A percentile compares a stretch with the other conserved stretches of the same genome.
These are phyloP conservation scores for Tylopilus sp. DNA, from an alignment of 768 basidiomycete species.

Conservation along the genomic window DNA sequence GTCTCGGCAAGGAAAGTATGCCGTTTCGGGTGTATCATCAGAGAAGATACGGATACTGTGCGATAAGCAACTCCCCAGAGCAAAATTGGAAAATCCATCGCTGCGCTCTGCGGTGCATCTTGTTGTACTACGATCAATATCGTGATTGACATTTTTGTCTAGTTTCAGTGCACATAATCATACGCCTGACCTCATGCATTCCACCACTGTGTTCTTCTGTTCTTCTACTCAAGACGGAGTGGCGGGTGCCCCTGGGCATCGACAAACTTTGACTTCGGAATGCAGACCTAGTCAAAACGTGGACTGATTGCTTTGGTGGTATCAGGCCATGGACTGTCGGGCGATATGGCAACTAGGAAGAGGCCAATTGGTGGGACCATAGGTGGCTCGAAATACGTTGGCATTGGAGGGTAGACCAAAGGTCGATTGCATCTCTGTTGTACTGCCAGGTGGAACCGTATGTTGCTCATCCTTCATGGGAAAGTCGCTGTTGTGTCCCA, in stretches of 20 bases:
- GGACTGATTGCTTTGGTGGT: slow-evolving; percentile 76
- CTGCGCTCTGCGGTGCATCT: no score
- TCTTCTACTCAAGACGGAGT: slow-evolving; percentile 65
- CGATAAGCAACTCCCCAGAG: no score
- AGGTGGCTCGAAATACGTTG: slow-evolving; percentile 53
- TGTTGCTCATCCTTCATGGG: slow-evolving; percentile 27
- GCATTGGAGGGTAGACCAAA: slow-evolving; percentile 46
- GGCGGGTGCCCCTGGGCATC: slow-evolving; percentile 66
- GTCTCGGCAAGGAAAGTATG: no score
- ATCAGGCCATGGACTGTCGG: slow-evolving; percentile 85
- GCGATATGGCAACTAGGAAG: slow-evolving; percentile 56
- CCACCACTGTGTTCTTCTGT: slow-evolving; percentile 59
- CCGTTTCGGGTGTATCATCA: no score
- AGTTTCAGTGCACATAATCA: no score
- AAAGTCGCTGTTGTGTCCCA: slow-evolving; percentile 35
- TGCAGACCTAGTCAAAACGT: slow-evolving; percentile 61
- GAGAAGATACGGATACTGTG: no score
- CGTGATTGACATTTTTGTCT: no score
- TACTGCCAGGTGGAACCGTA: slow-evolving; percentile 80
- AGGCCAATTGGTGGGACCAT: slow-evolving; percentile 61
- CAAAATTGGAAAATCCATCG: no score
- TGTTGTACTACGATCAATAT: no score
- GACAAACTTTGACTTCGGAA: slow-evolving; percentile 81
- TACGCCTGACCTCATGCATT: slow-evolving; percentile 55
- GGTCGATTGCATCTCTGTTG: slow-evolving; percentile 78